Base-by-base conservation (phyloP, 495 filamentous ascomycete species). In the Penicillium desertorum region DNA sequence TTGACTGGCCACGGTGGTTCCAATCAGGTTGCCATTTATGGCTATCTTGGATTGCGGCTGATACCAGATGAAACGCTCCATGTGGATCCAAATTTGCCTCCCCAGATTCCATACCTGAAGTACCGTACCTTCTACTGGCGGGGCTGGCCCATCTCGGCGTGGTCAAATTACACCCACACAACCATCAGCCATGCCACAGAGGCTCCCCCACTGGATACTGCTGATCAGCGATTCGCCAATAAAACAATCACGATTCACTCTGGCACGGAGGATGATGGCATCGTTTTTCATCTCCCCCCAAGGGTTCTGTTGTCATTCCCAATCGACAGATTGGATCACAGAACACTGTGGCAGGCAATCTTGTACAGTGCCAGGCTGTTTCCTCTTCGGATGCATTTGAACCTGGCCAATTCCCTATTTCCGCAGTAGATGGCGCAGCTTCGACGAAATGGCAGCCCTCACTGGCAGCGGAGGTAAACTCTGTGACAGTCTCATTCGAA, bases 401-500 rank as follows among this genome's bases (percentile, higher is more conserved):
- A 25, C 77, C 83, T 0, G 89, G 89, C 23, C 89, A 92, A 68
- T 88, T 90, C 75, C 88, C 89, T 1, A 74, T 88, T 32, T 78
- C 81, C 0, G 86, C 84, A 0, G 81, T 88, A 25, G 89, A 92
- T 60, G 89, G 89, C 45, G 83, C 85, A 1, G 76, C 81, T 0
- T 80, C 82, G 27, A 92, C 89, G 0, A 81, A 81, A 49, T 92
- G 89, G 89, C 88, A 90, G 62, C 88, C 89, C 1, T 65, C 71
- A 1, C 67, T 71, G 5, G 76, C 83, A 45, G 64, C 64, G 0
- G 78, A 79, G 0, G 54, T 81, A 3, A 72, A 68, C 60, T 72
- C 78, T 0, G 50, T 83, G 25, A 83, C 80, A 1, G 69, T 83
- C 10, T 76, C 78, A 0, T 58, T 90, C 9, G 63, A 59, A 3